These are phyloP conservation scores for Fusarium zealandicum DNA, from an alignment of 2,329 filamentous ascomycete genomes.

Conservation along the genomic window DNA sequence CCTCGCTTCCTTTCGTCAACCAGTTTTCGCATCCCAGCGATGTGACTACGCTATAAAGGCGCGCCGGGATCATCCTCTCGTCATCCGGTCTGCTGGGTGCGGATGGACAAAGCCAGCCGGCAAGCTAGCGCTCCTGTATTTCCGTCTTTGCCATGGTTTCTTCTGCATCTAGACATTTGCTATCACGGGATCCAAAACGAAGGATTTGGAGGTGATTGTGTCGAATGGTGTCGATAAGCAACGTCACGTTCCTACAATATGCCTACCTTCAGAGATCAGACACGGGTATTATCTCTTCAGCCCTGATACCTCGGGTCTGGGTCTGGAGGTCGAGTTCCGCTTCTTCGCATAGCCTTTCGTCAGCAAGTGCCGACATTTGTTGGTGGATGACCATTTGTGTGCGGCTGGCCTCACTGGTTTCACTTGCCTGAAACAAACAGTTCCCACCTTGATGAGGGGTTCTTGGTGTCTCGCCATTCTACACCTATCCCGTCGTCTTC, in stretches of 20 bases:
- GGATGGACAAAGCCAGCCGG: background rate
- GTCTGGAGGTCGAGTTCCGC: background rate
- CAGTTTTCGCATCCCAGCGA: conserved; percentile 22
- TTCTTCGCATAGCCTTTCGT: conserved; percentile 19
- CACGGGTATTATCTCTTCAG: background rate
- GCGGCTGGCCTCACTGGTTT: background rate
- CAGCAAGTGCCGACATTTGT: conserved; percentile 19
- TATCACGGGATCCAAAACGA: no score
- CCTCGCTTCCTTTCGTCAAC: conserved; percentile 5
- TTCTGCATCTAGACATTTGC: no score
- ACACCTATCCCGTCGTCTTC: background rate
- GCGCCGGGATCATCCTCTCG: conserved; percentile 34
- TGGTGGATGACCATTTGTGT: conserved; percentile 2
- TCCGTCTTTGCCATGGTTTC: background rate
- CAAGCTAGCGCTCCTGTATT: background rate
- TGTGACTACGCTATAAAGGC: conserved; percentile 34
- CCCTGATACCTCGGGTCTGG: background rate
- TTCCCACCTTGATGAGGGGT: conserved; percentile 6
- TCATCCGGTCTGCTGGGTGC: conserved; percentile 34
- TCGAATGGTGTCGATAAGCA: no score
- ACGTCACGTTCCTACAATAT: background rate
- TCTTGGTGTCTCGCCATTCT: background rate
- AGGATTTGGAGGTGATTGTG: no score
- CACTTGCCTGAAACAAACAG: conserved; percentile 3
- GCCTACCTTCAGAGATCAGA: background rate